Evolutionary conservation across 176 grass and related monocot genomes (phyloP).

Genomic region (Paspalum notatum): DNA sequence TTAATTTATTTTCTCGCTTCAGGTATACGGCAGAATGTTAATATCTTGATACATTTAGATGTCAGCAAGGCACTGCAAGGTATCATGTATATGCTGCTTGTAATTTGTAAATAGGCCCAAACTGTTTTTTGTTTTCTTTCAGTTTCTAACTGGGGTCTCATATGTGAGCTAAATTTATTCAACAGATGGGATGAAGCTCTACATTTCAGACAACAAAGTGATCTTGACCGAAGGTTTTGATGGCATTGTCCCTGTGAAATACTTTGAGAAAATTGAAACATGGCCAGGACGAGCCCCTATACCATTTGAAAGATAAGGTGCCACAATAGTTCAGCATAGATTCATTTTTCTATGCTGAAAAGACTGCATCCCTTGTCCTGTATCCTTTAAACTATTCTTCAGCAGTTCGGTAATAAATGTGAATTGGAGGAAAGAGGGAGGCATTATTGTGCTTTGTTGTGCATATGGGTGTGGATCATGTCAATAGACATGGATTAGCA

Average conservation of each 20-base stretch:
- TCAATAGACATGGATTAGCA: too few species aligned
- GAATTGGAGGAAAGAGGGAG: too few species aligned
- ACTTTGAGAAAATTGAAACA: conserved; percentile 78
- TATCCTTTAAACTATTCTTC: too few species aligned
- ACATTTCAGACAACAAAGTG: conserved; percentile 80
- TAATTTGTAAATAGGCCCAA: background rate
- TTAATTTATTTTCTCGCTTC: background rate
- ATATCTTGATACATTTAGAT: conserved; percentile 87
- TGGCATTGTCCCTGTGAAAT: conserved; percentile 67
- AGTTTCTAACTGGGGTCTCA: background rate
- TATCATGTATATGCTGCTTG: conserved; percentile 12
- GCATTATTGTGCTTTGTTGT: too few species aligned
- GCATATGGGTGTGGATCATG: too few species aligned
- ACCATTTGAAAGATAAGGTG: conserved; percentile 47
- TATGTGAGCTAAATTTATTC: conserved; percentile 5
- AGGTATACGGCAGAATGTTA: conserved; percentile 78
- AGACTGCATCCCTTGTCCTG: too few species aligned
- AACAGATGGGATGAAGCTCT: conserved; percentile 83
- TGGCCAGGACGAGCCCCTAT: conserved; percentile 63
- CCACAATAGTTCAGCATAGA: background rate
- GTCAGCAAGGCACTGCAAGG: conserved; percentile 76
- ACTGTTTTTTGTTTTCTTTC: background rate
- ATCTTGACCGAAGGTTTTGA: conserved; percentile 80
- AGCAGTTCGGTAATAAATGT: too few species aligned
- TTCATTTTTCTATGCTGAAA: background rate